Conservation (phyloP, 768 basidiomycete species). For the Strobilomyces echinocephalus region DNA sequence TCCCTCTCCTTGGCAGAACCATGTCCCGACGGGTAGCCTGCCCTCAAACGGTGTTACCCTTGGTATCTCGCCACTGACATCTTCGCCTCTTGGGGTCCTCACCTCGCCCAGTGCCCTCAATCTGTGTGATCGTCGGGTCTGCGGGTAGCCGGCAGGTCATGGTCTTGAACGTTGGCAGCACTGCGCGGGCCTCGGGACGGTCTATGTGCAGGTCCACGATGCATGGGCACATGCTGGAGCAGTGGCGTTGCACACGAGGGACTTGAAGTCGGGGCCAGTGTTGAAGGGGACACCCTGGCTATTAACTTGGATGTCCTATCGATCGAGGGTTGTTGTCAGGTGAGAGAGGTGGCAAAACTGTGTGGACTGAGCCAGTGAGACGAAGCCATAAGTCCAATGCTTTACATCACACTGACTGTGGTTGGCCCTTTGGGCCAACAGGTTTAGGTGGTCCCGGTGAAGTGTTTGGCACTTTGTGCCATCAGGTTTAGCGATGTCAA, state of each 20-base stretch:
- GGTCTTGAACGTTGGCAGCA: constrained; percentile 53
- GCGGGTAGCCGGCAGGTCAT: constrained; percentile 55
- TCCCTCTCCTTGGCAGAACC: constrained; percentile 43
- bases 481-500: too few species aligned
- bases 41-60: constrained; percentile 62
- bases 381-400: too few species aligned
- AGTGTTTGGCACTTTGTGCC: too few species aligned
- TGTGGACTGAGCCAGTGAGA: too few species aligned
- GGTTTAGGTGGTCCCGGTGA: too few species aligned
- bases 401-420: too few species aligned
- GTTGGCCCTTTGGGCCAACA: too few species aligned
- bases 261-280: constrained; percentile 73
- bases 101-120: constrained; percentile 46
- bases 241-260: constrained; percentile 66
- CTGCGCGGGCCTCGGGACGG: constrained; percentile 66
- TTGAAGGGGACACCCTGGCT: constrained; percentile 68
- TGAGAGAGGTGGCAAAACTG: too few species aligned
- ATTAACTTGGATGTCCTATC: constrained; percentile 53
- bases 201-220: constrained; percentile 73
- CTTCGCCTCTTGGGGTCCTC: constrained; percentile 54
- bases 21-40: constrained; percentile 62
- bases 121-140: constrained; percentile 70
- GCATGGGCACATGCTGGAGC: constrained; percentile 37
- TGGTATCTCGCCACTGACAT: constrained; percentile 76
- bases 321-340: too few species aligned